Conservation (phyloP, 805 yeast species). For the Sugiyamaella valdiviana region DNA sequence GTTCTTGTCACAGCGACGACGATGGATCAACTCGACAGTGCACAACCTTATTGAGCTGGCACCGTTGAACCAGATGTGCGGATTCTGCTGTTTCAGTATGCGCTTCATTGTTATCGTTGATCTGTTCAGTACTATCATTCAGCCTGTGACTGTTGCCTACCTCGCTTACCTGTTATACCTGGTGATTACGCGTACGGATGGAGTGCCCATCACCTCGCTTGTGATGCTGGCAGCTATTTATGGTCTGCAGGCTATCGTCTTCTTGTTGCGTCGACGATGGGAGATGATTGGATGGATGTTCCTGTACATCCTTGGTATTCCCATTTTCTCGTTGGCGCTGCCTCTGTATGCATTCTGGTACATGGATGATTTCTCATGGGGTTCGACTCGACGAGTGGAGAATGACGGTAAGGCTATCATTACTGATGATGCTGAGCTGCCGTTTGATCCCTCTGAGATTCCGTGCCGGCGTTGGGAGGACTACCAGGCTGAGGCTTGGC, state of each 20-base stretch:
- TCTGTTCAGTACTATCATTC: conserved; percentile 52
- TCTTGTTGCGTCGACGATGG: conserved; percentile 42
- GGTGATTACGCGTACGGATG: conserved; percentile 38
- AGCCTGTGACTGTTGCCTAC: conserved; percentile 52
- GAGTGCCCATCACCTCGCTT: conserved; percentile 53
- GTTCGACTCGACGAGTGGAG: conserved; percentile 52
- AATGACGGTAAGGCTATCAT: conserved; percentile 46
- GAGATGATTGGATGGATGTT: conserved; percentile 51
- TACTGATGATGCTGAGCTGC: conserved; percentile 40
- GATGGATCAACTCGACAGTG: conserved; percentile 63
- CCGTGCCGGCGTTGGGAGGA: conserved; percentile 55
- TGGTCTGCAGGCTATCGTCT: conserved; percentile 51
- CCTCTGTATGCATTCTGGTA: conserved; percentile 58
- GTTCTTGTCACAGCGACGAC: conserved; percentile 56
- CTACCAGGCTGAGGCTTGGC: conserved; percentile 46
- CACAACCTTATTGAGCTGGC: conserved; percentile 57
- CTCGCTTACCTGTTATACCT: conserved; percentile 47
- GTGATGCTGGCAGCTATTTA: conserved; percentile 48
- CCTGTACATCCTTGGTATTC: conserved; percentile 51
- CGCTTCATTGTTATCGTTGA: conserved; percentile 53
- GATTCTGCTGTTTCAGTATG: conserved; percentile 61
- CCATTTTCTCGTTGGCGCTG: conserved; percentile 51
- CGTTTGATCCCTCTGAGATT: conserved; percentile 49
- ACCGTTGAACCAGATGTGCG: conserved; percentile 54
- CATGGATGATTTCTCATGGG: conserved; percentile 65